Base-by-base conservation (phyloP, 441 rosid genomes). In the Flueggea neowawraea region DNA sequence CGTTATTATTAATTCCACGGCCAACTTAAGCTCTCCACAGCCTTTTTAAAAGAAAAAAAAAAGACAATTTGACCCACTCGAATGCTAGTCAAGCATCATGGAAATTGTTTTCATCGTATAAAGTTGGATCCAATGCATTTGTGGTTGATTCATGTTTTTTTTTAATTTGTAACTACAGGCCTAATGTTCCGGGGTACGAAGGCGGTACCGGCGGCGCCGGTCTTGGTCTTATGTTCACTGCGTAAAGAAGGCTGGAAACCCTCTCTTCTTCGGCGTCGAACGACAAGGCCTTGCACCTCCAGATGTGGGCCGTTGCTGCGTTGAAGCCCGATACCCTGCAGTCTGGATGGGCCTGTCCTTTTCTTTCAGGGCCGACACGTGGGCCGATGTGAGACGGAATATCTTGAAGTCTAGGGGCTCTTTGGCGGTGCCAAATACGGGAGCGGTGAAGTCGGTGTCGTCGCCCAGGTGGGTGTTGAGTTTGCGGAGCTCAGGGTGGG, bases 251-350 rank as follows among this genome's bases (percentile, higher is more conserved):
- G 9, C 75, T 85, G 0, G 96, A 91, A 32, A 73, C 75, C 64
- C 80, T 22, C 28, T 22, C 28, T 22, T 22, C 1, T 22, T 22
- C 28, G 28, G 28, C 28, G 28, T 22, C 1, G 28, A 11, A 66
- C 2, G 96, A 87, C 53, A 89, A 69, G 16, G 97, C 96, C 69
- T 85, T 91, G 76, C 92, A 91, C 52, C 82, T 73, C 97, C 97
- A 91, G 1, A 89, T 56, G 53, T 72, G 86, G 12, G 95, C 92
- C 0, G 90, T 78, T 6, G 84, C 82, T 4, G 68, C 89, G 39
- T 86, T 88, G 70, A 88, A 89, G 9, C 95, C 75, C 0, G 90
- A 70, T 59, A 80, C 52, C 0, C 78, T 72, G 6, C 73, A 59
- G 3, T 10, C 32, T 12, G 54, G 44, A 22, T 51, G 65, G 44